A percentile compares a stretch with the other conserved stretches of the same genome.
phyloP scores from a whole-genome alignment of 108 stramenopile genomes.

The Nitzschia sp. region DNA sequence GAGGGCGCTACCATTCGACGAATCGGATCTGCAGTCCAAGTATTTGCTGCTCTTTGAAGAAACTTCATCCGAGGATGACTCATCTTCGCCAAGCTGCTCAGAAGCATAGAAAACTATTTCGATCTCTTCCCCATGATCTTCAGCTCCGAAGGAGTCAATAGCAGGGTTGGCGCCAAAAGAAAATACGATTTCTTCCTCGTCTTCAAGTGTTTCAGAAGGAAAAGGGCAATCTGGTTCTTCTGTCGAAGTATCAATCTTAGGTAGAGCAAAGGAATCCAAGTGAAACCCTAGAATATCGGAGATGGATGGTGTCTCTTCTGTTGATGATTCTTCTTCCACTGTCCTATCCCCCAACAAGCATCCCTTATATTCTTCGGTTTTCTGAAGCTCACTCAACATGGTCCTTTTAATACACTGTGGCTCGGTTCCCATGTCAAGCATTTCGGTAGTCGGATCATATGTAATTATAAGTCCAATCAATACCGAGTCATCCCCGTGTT shows the following conservation, averaged over 20 bases:
- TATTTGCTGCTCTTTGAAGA: background rate
- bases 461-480: constrained; percentile 27
- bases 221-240: background rate
- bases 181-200: background rate
- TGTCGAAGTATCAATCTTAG: background rate
- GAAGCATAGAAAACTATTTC: constrained; percentile 16
- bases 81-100: constrained; percentile 9
- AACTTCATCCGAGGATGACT: background rate
- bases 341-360: constrained; percentile 17
- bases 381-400: constrained; percentile 11
- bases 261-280: constrained; percentile 15
- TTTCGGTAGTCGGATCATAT: constrained; percentile 24
- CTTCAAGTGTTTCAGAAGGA: background rate
- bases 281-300: constrained; percentile 22
- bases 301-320: background rate
- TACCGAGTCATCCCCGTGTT: constrained; percentile 9
- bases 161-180: background rate
- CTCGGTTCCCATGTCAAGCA: constrained; percentile 10
- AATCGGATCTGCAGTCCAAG: constrained; percentile 1
- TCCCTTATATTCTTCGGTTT: constrained; percentile 17
- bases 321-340: background rate
- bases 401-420: background rate
- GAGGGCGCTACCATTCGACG: background rate
- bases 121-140: background rate
- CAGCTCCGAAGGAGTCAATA: background rate